These are phyloP conservation scores for Penicillium argentinense DNA, from an alignment of 495 filamentous ascomycete species.

Conservation along the genomic window DNA sequence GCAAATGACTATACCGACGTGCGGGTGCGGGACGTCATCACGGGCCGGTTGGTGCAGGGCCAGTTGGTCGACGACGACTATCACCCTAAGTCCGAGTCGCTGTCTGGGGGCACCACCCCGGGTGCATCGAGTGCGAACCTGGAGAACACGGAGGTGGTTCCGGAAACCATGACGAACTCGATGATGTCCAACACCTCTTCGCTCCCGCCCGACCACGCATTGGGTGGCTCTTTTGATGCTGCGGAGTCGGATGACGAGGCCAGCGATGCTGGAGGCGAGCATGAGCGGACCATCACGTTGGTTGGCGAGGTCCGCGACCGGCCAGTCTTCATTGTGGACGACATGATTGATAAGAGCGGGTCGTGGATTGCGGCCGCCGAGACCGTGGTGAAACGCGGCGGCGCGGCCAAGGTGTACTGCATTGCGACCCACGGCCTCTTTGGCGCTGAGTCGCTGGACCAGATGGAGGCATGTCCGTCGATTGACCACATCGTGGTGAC, in stretches of 20 bases:
- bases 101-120: slow-evolving; percentile 50
- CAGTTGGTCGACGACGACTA: slow-evolving; percentile 96
- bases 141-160: slow-evolving; percentile 46
- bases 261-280: slow-evolving; percentile 61
- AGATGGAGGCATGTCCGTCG: slow-evolving; percentile 87
- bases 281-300: slow-evolving; percentile 92
- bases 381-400: slow-evolving; percentile 89
- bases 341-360: slow-evolving; percentile 97
- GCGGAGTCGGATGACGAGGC: slow-evolving; percentile 86
- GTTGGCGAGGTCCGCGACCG: slow-evolving; percentile 88
- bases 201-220: slow-evolving; percentile 55
- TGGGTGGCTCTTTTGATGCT: slow-evolving; percentile 81
- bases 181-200: slow-evolving; percentile 63
- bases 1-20: slow-evolving; percentile 77
- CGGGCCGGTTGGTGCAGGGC: slow-evolving; percentile 88
- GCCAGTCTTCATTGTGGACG: slow-evolving; percentile 91
- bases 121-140: slow-evolving; percentile 25
- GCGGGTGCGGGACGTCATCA: slow-evolving; percentile 85
- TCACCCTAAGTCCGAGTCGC: slow-evolving; percentile 72
- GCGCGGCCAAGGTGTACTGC: slow-evolving; percentile 91
- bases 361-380: slow-evolving; percentile 99
- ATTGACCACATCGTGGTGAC: slow-evolving; percentile 95
- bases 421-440: slow-evolving; percentile 97
- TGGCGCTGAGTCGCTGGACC: slow-evolving; percentile 81
- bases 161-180: slow-evolving; percentile 65